A percentile compares a stretch with the other conserved stretches of the same genome.
These are phyloP conservation scores for Yamadazyma tumulicola DNA, from an alignment of 805 yeast species.

Conservation along the genomic window DNA sequence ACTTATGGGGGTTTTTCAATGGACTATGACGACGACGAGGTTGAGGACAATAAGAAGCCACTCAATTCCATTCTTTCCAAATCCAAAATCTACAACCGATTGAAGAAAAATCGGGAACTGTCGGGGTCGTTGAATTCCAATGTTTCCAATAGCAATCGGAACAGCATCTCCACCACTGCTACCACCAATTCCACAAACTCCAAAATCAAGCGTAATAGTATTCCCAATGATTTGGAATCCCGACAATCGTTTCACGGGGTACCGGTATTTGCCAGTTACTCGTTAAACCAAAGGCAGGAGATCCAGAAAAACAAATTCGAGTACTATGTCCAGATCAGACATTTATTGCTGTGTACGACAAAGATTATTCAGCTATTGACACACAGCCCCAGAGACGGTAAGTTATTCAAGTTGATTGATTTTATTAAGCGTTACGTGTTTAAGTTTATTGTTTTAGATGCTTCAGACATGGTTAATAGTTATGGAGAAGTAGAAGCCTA, in stretches of 20 bases:
- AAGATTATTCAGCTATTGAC: constrained; percentile 7
- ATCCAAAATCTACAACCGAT: constrained; percentile 32
- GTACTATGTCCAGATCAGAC: constrained; percentile 28
- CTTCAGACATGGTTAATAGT: constrained; percentile 30
- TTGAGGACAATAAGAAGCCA: constrained; percentile 8
- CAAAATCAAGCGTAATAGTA: constrained; percentile 13
- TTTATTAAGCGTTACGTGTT: constrained; percentile 32
- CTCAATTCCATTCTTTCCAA: constrained; percentile 21
- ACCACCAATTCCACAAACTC: constrained; percentile 18
- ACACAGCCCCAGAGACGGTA: constrained; percentile 9
- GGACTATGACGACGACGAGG: constrained; percentile 6
- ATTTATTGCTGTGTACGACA: constrained; percentile 12
- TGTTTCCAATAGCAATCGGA: constrained; percentile 19
- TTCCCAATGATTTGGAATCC: constrained; percentile 7
- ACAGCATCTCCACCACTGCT: constrained; percentile 19
- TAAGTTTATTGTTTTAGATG: constrained; percentile 36
- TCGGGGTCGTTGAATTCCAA: constrained; percentile 23
- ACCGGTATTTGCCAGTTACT: constrained; percentile 8
- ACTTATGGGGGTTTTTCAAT: neutral
- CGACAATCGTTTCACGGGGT: constrained; percentile 10
- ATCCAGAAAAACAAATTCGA: constrained; percentile 30
- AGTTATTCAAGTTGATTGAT: constrained; percentile 28
- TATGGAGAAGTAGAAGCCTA: constrained; percentile 24
- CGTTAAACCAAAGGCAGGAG: constrained; percentile 23
- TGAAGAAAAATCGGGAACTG: constrained; percentile 37